Evolutionary conservation across 75 land plant genomes (phyloP), one percentile per base, ranked within the genome.

Genomic region (Ceratopteris richardii): DNA sequence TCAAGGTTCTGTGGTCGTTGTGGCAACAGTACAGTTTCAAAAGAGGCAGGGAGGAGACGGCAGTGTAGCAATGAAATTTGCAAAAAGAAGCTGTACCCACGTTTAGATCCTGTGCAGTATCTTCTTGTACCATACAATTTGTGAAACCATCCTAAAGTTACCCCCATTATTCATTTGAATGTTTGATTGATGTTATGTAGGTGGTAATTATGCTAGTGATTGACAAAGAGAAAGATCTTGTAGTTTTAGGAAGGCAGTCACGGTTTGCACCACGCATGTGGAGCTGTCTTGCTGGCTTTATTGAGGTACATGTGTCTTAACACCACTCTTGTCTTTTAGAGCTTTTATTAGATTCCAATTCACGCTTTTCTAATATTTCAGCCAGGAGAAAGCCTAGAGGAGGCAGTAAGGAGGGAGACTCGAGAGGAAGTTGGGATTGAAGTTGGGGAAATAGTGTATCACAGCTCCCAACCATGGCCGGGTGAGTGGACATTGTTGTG

Each of bases 401-500:
- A 92, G 60, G 97, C 97, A 29, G 94, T 92, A 46, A 80, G 84
- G 63, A 81, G 97, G 63, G 97, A 92, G 80, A 88, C 97, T 24
- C 53, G 71, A 70, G 97, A 92, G 61, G 97, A 92, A 68, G 79
- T 85, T 51, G 94, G 94, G 17, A 75, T 92, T 73, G 97, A 92
- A 82, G 84, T 92, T 21, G 94, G 89, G 42, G 88, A 92, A 55
- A 77, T 88, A 40, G 46, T 85, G 1, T 85, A 92, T 57, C 97
- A 92, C 57, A 88, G 94, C 70, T 92, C 97, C 50, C 94, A 92
- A 55, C 97, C 97, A 42, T 92, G 97, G 97, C 97, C 97, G 48
- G 93, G 97, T 92, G 9, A 33, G 37, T 9, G n/a, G n/a, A n/a
- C n/a, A n/a, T n/a, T n/a, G n/a, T n/a, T n/a, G n/a, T n/a, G n/a